phyloP scores from a whole-genome alignment of 1,284 basidiomycete genomes.

The Xerocomus nothofagi region DNA sequence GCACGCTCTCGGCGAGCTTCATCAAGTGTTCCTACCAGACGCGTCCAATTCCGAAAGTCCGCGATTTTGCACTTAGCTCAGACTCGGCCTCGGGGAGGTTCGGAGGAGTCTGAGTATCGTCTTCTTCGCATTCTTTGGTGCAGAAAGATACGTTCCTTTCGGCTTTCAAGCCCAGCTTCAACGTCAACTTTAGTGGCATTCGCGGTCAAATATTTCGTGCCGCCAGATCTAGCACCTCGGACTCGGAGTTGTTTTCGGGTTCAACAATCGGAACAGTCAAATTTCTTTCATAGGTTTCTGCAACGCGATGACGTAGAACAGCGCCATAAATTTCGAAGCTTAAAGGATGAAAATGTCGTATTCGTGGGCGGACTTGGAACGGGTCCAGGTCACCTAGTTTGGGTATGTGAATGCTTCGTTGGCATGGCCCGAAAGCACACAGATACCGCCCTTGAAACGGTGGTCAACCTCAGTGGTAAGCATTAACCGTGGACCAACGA shows the following conservation, averaged over 20 bases:
- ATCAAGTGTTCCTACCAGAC: neutral
- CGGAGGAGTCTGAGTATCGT: neutral
- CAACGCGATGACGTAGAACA: neutral
- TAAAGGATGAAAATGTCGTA: neutral
- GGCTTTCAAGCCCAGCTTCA: no score
- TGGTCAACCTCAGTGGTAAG: neutral
- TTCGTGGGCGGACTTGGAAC: neutral
- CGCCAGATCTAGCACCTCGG: neutral
- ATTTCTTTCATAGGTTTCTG: neutral
- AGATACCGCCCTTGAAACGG: neutral
- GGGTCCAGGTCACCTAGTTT: neutral
- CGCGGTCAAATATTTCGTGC: neutral
- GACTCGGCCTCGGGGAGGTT: neutral
- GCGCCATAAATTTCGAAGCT: neutral
- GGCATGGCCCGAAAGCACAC: neutral
- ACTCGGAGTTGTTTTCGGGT: neutral
- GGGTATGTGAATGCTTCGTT: neutral
- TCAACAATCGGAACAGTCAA: neutral
- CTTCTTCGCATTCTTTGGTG: neutral
- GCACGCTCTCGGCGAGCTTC: no score
- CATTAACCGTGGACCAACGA: neutral
- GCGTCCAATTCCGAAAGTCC: no score
- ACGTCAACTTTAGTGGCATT: neutral
- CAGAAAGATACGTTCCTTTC: neutral
- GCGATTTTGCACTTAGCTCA: no score